A percentile compares a stretch with the other conserved stretches of the same genome.
Conservation (phyloP, 371 early-diverging fungal species). For the Fennellomyces sp. region DNA sequence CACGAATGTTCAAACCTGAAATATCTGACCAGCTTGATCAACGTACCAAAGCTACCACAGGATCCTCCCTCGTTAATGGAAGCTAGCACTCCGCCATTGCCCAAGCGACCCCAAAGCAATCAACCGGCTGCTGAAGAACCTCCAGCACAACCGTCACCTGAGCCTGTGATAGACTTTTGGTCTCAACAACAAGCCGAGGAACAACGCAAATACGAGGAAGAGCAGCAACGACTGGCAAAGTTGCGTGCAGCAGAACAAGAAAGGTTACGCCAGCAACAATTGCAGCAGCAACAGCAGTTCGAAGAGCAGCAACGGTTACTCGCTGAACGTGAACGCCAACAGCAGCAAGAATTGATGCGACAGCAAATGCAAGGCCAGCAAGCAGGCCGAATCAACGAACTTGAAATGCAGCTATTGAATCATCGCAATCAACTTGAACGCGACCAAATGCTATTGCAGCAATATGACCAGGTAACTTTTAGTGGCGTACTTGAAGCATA, state of each 20-base stretch:
- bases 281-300: slow-evolving; percentile 75
- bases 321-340: slow-evolving; percentile 67
- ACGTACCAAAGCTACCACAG: slow-evolving; percentile 85
- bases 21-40: slow-evolving; percentile 92
- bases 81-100: slow-evolving; percentile 39
- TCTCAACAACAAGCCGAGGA: slow-evolving; percentile 70
- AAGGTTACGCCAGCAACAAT: slow-evolving; percentile 53
- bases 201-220: slow-evolving; percentile 74
- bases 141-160: slow-evolving; percentile 58
- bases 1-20: slow-evolving; percentile 86
- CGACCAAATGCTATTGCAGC: slow-evolving; percentile 81
- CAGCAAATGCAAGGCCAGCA: slow-evolving; percentile 78
- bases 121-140: slow-evolving; percentile 12
- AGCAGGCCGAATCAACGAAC: slow-evolving; percentile 74
- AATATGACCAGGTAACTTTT: slow-evolving; percentile 79
- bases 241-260: slow-evolving; percentile 67
- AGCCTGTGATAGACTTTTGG: slow-evolving; percentile 64
- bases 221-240: slow-evolving; percentile 65
- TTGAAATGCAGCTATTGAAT: slow-evolving; percentile 80
- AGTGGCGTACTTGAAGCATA: neutral
- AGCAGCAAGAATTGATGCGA: slow-evolving; percentile 66
- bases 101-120: slow-evolving; percentile 35
- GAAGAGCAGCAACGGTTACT: slow-evolving; percentile 76
- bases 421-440: slow-evolving; percentile 80
- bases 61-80: slow-evolving; percentile 76